Conservation (phyloP, 257 asterid genomes). For the Schizonepeta tenuifolia region DNA sequence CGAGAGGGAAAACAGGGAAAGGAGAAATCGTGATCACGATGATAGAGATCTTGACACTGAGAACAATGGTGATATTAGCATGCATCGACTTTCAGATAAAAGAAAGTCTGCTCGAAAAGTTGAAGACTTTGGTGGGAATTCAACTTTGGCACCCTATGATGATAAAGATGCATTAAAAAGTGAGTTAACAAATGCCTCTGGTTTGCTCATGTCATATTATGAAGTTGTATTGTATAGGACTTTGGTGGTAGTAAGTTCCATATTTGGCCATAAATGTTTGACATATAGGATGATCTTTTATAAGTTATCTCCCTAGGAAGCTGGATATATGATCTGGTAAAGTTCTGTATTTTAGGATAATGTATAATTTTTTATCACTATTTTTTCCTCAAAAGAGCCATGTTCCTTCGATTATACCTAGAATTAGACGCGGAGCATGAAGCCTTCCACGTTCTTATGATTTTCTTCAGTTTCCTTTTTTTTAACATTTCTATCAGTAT, state of each 20-base stretch:
- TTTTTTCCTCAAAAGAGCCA: background rate
- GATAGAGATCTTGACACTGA: conserved; percentile 67
- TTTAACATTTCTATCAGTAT: conserved; percentile 12
- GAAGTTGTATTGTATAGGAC: conserved; percentile 24
- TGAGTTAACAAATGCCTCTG: conserved; percentile 47
- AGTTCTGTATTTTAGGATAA: background rate
- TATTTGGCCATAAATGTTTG: conserved; percentile 18
- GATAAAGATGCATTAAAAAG: conserved; percentile 85
- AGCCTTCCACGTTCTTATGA: conserved; percentile 1
- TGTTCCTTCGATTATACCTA: background rate
- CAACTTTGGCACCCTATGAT: conserved; percentile 62
- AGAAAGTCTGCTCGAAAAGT: conserved; percentile 65
- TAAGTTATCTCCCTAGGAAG: background rate
- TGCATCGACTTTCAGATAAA: conserved; percentile 72
- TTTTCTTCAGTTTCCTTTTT: conserved; percentile 2
- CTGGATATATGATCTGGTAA: conserved; percentile 12
- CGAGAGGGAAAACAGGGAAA: conserved; percentile 76
- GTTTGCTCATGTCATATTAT: conserved; percentile 8
- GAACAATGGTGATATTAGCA: conserved; percentile 65
- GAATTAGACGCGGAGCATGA: background rate
- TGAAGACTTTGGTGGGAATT: conserved; percentile 72
- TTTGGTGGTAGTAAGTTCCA: conserved; percentile 8
- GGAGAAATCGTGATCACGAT: conserved; percentile 75
- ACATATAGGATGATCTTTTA: background rate
- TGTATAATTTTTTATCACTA: conserved; percentile 11